phyloP scores from a whole-genome alignment of 371 early-diverging fungal species.

The Mucor mucedo region DNA sequence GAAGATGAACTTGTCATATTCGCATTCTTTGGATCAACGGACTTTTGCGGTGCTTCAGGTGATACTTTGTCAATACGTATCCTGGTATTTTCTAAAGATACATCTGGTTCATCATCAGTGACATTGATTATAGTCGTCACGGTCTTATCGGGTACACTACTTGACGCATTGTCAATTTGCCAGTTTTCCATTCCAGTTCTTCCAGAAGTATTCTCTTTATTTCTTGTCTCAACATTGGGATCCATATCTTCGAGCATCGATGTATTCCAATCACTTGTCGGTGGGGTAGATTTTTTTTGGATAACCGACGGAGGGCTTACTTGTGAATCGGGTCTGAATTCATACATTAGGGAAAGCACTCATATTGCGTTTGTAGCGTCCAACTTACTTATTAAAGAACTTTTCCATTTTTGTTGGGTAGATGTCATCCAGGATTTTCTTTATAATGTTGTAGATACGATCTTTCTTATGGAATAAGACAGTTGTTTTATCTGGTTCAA shows the following conservation, averaged over 20 bases:
- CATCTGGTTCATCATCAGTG: too few relatives aligned
- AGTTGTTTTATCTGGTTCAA: constrained; percentile 48
- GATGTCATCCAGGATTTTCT: constrained; percentile 20
- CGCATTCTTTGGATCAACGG: too few relatives aligned
- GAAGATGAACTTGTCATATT: too few relatives aligned
- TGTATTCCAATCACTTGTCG: not conserved
- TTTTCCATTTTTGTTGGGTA: constrained; percentile 17
- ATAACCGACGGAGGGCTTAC: not conserved
- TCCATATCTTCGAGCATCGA: not conserved
- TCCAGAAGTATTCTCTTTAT: too few relatives aligned
- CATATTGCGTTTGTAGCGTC: not conserved
- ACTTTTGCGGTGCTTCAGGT: too few relatives aligned
- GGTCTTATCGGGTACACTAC: too few relatives aligned
- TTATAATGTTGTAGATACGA: constrained; percentile 24
- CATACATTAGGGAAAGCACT: too few relatives aligned
- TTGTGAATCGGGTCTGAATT: not conserved
- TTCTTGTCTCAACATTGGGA: not conserved
- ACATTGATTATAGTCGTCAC: too few relatives aligned
- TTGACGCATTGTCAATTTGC: constrained; percentile 9
- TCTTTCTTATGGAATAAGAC: constrained; percentile 43
- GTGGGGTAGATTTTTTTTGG: not conserved
- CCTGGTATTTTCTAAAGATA: too few relatives aligned
- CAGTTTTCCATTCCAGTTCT: not conserved
- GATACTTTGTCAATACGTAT: too few relatives aligned
- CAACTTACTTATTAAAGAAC: constrained; percentile 1